Evolutionary conservation across 2,329 filamentous ascomycete genomes (phyloP), one percentile per base, ranked within the genome.

Genomic region (Colletotrichum melonis): DNA sequence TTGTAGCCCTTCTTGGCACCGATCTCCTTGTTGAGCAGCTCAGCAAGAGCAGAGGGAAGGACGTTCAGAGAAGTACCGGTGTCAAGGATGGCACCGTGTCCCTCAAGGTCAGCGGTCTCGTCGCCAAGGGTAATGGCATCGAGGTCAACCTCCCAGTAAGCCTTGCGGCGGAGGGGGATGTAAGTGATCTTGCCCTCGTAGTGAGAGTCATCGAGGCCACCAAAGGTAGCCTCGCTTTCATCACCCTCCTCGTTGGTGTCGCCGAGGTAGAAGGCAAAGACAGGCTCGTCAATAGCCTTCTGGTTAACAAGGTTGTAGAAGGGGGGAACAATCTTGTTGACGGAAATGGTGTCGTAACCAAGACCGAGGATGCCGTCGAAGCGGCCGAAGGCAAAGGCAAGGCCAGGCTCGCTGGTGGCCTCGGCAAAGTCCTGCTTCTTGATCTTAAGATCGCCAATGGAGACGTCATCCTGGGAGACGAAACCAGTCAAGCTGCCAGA

Each of bases 61-160:
- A 96, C 95, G 85, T 98, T 98, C 83, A 99, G 92, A 60, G 97
- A 99, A 82, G 97, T 99, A 80, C 97, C 97, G 69, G 97, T 99
- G 89, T 99, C 97, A 74, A 99, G 94, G 77, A 99, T 98, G 79
- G 95, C 94, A 86, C 97, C 97, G 72, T 95, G 98, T 88, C 94
- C 91, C 77, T 98, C 96, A 76, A 98, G 92, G 84, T 98, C 93
- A 74, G 95, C 95, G 77, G 91, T 92, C 81, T 94, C 91, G 66
- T 95, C 90, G 79, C 97, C 97, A 76, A 98, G 95, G 69, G 93
- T 92, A 86, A 99, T 97, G 76, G 95, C 89, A 80, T 98, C 93
- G 75, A 99, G 92, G 80, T 98, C 95, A 69, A 99, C 96, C 90
- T 99, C 97, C 97, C 97, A 99, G 91, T 99, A 99, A 63, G 97